Conservation (phyloP, 2,329 filamentous ascomycete genomes). For the Corinectria fuckeliana region DNA sequence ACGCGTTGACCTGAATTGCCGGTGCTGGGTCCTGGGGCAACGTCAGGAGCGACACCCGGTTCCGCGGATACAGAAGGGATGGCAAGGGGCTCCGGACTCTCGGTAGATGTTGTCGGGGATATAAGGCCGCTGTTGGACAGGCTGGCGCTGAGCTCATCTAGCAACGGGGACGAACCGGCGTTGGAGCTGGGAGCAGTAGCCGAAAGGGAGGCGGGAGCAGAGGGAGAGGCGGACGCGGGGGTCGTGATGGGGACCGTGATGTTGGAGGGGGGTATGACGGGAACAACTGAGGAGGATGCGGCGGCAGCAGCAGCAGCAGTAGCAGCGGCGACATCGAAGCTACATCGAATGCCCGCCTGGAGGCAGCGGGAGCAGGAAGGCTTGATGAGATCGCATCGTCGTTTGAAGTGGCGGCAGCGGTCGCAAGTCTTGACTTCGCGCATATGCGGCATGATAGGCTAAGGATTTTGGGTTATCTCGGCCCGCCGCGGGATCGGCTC, state of each 20-base stretch:
- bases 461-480: slow-evolving; percentile 16
- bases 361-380: slow-evolving; percentile 45
- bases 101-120: slow-evolving; percentile 39
- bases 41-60: slow-evolving; percentile 8
- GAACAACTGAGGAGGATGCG: slow-evolving; percentile 18
- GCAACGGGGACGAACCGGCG: slow-evolving; percentile 22
- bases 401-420: slow-evolving; percentile 46
- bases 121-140: slow-evolving; percentile 35
- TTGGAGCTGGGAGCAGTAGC: slow-evolving; percentile 9
- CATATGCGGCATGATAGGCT: slow-evolving; percentile 39
- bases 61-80: slow-evolving; percentile 12
- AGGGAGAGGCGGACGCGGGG: slow-evolving; percentile 2
- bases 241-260: slow-evolving; percentile 23
- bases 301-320: slow-evolving; percentile 21
- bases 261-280: slow-evolving; percentile 12
- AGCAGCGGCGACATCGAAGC: slow-evolving; percentile 37
- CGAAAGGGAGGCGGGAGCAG: neutral
- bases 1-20: slow-evolving; percentile 30
- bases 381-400: slow-evolving; percentile 45
- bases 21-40: slow-evolving; percentile 1
- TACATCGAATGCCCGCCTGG: slow-evolving; percentile 43
- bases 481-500: slow-evolving; percentile 20
- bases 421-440: slow-evolving; percentile 47
- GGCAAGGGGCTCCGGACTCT: slow-evolving; percentile 36
- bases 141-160: slow-evolving; percentile 22